These are phyloP conservation scores for Paraphaeosphaeria sporulosa DNA, from an alignment of 2,329 filamentous ascomycete genomes.

Conservation along the genomic window DNA sequence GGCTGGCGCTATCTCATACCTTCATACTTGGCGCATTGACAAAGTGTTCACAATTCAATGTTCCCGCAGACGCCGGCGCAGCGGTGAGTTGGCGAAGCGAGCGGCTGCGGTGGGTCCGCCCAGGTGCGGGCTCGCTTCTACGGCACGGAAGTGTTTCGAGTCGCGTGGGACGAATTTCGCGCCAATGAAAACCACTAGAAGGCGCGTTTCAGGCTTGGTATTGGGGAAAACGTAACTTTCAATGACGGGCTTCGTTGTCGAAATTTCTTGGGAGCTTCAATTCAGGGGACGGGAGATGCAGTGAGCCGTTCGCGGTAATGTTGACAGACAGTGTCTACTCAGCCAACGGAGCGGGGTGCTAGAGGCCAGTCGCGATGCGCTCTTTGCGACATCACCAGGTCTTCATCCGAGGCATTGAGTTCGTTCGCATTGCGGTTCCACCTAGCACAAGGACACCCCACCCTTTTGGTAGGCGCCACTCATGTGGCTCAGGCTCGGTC, in stretches of 20 bases:
- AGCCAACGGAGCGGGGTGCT: background rate
- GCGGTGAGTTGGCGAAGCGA: constrained; percentile 4
- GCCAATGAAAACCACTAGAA: constrained; percentile 2
- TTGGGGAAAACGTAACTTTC: background rate
- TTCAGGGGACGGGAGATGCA: background rate
- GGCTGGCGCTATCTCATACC: constrained; percentile 1
- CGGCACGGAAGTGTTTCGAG: constrained; percentile 10
- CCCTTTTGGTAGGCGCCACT: background rate
- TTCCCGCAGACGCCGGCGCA: background rate
- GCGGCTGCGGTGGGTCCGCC: constrained; percentile 10
- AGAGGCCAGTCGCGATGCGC: background rate
- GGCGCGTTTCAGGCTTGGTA: background rate
- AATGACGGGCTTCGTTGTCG: constrained; percentile 1
- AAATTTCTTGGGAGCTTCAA: constrained; percentile 1
- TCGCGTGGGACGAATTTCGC: constrained; percentile 3
- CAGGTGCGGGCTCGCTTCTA: background rate
- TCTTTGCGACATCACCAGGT: background rate
- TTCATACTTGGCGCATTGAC: constrained; percentile 9
- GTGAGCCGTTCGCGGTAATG: too few relatives aligned
- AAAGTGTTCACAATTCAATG: constrained; percentile 1
- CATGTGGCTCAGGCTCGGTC: background rate
- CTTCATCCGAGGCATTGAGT: constrained; percentile 5
- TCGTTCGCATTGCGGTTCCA: background rate
- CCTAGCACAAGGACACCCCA: background rate
- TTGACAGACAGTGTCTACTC: background rate